Conservation (phyloP, 148 eudicot species). For the Camellia lanceoleosa region DNA sequence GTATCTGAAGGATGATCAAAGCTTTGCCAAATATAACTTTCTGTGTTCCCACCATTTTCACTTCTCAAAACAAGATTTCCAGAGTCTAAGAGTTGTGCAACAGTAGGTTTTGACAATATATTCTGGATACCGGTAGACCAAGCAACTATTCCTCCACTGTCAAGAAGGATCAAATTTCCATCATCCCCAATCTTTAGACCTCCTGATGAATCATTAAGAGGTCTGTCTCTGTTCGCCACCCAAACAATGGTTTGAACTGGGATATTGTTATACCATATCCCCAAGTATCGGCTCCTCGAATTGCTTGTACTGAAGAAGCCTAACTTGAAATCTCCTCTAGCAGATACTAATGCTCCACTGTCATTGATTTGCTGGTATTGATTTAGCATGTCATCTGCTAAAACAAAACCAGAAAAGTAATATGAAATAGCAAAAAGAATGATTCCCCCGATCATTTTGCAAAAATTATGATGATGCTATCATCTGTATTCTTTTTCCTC, state of each 20-base stretch:
- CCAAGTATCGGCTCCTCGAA: background rate
- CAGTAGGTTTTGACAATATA: background rate
- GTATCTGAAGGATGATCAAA: slow-evolving; percentile 10
- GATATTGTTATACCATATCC: background rate
- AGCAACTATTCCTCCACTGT: background rate
- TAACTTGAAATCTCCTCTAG: background rate
- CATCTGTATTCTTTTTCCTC: too few relatives aligned
- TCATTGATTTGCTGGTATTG: background rate
- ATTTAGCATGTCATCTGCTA: background rate
- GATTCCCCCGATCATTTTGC: background rate
- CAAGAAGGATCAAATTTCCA: slow-evolving; percentile 1
- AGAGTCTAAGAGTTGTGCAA: slow-evolving; percentile 12
- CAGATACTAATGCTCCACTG: background rate
- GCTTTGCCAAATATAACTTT: background rate
- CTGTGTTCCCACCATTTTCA: background rate
- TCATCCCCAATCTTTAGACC: background rate
- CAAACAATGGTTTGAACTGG: background rate
- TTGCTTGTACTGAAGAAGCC: background rate
- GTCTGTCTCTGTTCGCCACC: slow-evolving; percentile 14
- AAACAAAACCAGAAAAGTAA: background rate
- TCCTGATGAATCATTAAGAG: slow-evolving; percentile 2
- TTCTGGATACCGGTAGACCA: slow-evolving; percentile 5
- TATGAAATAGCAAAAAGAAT: too few relatives aligned
- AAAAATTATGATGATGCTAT: too few relatives aligned
- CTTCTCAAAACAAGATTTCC: slow-evolving; percentile 15